Conservation (phyloP, 148 eudicot species). For the Vaccinium myrtillus region DNA sequence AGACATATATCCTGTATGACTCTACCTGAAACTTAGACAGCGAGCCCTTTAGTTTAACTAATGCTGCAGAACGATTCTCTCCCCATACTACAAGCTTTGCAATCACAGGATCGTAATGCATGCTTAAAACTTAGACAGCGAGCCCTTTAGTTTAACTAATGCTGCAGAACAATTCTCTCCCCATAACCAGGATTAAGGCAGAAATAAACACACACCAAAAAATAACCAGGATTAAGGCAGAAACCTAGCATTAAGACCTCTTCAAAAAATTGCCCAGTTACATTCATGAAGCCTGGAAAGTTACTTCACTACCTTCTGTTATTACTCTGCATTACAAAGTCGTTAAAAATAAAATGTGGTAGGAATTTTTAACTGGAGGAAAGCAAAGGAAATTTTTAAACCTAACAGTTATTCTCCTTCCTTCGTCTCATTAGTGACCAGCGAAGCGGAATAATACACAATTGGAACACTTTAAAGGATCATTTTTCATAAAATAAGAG, state of each 20-base stretch:
- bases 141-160: no score
- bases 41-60: constrained; percentile 84
- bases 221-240: background rate
- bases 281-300: background rate
- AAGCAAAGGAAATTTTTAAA: background rate
- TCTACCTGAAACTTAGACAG: constrained; percentile 90
- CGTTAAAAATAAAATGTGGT: background rate
- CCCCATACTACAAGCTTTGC: constrained; percentile 99
- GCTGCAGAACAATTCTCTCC: no score
- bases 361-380: background rate
- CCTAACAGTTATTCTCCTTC: background rate
- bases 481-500: background rate
- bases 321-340: background rate
- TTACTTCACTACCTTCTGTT: background rate
- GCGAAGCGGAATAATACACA: background rate
- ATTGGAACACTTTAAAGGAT: background rate
- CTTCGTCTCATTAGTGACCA: background rate
- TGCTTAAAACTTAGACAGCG: no score
- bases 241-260: background rate
- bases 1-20: background rate
- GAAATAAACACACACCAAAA: constrained; percentile 25
- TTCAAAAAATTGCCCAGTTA: constrained; percentile 5
- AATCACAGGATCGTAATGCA: constrained; percentile 99
- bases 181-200: no score
- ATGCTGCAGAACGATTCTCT: constrained; percentile 79